Evolutionary conservation across 2,329 filamentous ascomycete species (phyloP).

Genomic region (Botrytis cinerea): DNA sequence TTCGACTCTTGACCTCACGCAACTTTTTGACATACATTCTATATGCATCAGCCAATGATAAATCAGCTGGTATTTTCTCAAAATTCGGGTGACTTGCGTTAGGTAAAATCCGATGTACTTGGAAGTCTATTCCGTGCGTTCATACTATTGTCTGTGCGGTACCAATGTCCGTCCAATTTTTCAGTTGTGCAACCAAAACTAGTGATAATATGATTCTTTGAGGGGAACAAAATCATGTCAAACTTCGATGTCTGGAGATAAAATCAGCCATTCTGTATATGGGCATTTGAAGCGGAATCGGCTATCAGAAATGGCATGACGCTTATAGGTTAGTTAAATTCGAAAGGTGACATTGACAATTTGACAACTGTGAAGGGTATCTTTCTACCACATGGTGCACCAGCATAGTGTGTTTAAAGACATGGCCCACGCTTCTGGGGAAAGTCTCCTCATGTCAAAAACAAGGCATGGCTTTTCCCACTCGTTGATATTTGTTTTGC

Average conservation of each 20-base stretch:
- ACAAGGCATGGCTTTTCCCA: background rate
- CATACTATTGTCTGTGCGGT: background rate
- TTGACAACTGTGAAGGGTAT: background rate
- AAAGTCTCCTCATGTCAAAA: background rate
- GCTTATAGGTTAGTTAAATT: background rate
- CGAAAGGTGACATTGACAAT: too few relatives aligned
- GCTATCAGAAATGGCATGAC: background rate
- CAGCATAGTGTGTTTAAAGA: background rate
- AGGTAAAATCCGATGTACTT: background rate
- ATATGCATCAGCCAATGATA: background rate
- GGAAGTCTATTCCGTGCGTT: background rate
- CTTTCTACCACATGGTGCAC: background rate
- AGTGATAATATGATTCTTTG: background rate
- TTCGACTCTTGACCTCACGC: background rate
- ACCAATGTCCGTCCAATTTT: background rate
- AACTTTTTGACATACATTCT: background rate
- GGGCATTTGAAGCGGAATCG: slow-evolving; percentile 1
- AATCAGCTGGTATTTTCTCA: background rate
- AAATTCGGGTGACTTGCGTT: background rate
- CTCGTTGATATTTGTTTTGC: background rate
- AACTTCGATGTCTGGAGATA: background rate
- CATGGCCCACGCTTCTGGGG: background rate
- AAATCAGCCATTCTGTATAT: too few relatives aligned
- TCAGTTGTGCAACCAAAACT: background rate
- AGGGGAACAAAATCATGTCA: background rate